These are phyloP conservation scores for Yarrowia divulgata DNA, from an alignment of 805 yeast species.

Conservation along the genomic window DNA sequence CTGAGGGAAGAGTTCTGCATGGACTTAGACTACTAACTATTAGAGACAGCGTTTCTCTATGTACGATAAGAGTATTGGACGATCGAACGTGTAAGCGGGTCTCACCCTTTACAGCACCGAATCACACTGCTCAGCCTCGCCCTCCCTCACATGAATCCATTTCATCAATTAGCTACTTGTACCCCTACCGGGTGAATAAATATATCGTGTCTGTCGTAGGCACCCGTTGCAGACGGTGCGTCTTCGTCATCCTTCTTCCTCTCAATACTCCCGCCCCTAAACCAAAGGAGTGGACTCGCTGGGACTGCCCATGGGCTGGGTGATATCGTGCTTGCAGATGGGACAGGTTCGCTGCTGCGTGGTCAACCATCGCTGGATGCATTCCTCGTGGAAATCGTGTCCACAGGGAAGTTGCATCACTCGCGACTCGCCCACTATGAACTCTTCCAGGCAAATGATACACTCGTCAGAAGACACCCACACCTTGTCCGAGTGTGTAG, in stretches of 20 bases:
- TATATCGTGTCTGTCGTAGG: slow-evolving; percentile 14
- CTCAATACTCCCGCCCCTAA: background rate
- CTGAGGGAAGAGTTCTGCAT: too few relatives aligned
- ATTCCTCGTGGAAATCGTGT: slow-evolving; percentile 65
- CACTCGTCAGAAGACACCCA: slow-evolving; percentile 62
- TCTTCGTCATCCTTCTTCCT: background rate
- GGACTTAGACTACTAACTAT: too few relatives aligned
- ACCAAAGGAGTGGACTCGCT: slow-evolving; percentile 28
- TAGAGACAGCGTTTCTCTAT: too few relatives aligned
- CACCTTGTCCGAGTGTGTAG: slow-evolving; percentile 45
- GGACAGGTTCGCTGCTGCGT: slow-evolving; percentile 64
- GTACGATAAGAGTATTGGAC: too few relatives aligned
- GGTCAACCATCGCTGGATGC: slow-evolving; percentile 67
- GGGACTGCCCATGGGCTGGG: slow-evolving; percentile 30
- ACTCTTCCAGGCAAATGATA: slow-evolving; percentile 65
- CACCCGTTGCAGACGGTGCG: background rate
- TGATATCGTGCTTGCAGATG: slow-evolving; percentile 59
- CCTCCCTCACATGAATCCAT: too few relatives aligned
- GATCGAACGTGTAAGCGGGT: too few relatives aligned
- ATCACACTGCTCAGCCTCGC: too few relatives aligned
- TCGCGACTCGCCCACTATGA: slow-evolving; percentile 55
- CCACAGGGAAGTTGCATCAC: slow-evolving; percentile 65
- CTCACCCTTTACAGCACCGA: too few relatives aligned
- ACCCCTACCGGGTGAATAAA: slow-evolving; percentile 20
- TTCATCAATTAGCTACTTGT: slow-evolving; percentile 23